Percentiles rank a stretch among this genome's conserved stretches.
Evolutionary conservation across 805 yeast species (phyloP).

Genomic region (Starmerella cellae): DNA sequence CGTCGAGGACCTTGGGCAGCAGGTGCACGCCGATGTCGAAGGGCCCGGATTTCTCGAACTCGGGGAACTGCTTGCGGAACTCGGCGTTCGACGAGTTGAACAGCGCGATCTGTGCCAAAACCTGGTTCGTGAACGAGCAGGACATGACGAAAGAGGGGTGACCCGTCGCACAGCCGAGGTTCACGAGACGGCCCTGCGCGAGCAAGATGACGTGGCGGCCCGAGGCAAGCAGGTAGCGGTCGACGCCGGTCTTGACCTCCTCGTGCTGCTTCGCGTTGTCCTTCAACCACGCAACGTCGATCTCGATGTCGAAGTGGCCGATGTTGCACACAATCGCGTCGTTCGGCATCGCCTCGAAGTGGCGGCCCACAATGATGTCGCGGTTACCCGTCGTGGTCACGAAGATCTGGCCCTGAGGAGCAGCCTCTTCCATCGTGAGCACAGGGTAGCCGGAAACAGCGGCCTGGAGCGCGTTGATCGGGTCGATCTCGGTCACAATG

Average conservation of each 20-base stretch:
- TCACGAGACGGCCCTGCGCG: constrained; percentile 98
- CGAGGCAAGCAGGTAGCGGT: constrained; percentile 77
- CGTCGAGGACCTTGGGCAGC: constrained; percentile 95
- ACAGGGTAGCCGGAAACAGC: constrained; percentile 99
- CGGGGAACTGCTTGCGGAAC: constrained; percentile 71
- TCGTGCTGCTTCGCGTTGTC: constrained; percentile 83
- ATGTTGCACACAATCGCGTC: constrained; percentile 99
- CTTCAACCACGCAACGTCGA: constrained; percentile 98
- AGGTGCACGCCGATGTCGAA: constrained; percentile 87
- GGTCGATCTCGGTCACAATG: constrained; percentile 92
- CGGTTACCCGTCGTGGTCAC: constrained; percentile 99
- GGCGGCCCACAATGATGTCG: constrained; percentile 84
- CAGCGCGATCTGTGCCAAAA: constrained; percentile 94
- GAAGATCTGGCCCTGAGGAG: constrained; percentile 85
- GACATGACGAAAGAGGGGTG: constrained; percentile 99
- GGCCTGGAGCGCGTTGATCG: constrained; percentile 98
- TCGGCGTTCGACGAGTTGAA: constrained; percentile 73
- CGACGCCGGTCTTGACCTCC: constrained; percentile 98
- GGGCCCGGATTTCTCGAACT: constrained; percentile 85
- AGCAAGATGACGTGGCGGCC: constrained; percentile 92
- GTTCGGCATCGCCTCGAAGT: constrained; percentile 89
- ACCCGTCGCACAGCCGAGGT: constrained; percentile 99
- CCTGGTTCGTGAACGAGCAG: constrained; percentile 99
- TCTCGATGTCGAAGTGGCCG: constrained; percentile 98
- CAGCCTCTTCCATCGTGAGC: constrained; percentile 87